Evolutionary conservation across 768 basidiomycete species (phyloP).

Genomic region (Pisolithus marmoratus): DNA sequence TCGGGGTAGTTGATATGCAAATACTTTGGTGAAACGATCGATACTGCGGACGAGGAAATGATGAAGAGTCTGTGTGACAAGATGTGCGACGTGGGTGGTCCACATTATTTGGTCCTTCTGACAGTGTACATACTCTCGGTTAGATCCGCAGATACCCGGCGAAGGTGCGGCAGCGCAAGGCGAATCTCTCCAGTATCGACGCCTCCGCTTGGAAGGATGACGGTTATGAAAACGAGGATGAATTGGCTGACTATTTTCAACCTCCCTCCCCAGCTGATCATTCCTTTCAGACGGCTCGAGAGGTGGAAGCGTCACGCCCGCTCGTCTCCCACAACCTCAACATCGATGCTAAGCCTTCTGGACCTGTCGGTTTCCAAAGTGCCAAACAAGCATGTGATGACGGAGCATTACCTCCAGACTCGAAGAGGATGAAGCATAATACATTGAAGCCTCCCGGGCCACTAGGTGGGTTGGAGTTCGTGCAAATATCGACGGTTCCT

Average conservation of each 20-base stretch:
- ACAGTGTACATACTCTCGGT: neutral
- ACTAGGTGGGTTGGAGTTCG: slow-evolving; percentile 14
- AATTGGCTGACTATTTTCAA: neutral
- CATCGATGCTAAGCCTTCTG: neutral
- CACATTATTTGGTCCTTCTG: neutral
- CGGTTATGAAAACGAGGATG: slow-evolving; percentile 26
- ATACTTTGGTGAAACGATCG: slow-evolving; percentile 72
- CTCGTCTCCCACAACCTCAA: neutral
- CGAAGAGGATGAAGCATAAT: slow-evolving; percentile 18
- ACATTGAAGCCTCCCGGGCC: slow-evolving; percentile 14
- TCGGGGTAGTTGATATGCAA: slow-evolving; percentile 59
- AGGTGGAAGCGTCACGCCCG: neutral
- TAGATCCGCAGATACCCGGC: slow-evolving; percentile 79
- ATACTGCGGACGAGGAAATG: slow-evolving; percentile 38
- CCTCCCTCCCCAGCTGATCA: neutral
- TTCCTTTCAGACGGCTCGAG: neutral
- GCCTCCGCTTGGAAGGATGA: slow-evolving; percentile 11
- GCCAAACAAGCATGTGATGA: slow-evolving; percentile 14
- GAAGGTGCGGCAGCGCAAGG: slow-evolving; percentile 47
- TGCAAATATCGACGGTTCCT: neutral
- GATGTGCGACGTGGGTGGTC: slow-evolving; percentile 72
- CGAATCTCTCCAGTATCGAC: slow-evolving; percentile 42
- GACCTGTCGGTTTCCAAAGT: slow-evolving; percentile 9
- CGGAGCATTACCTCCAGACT: slow-evolving; percentile 6
- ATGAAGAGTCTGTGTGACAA: slow-evolving; percentile 54